These are phyloP conservation scores for Colletotrichum lentis DNA, from an alignment of 2,329 filamentous ascomycete species.

Conservation along the genomic window DNA sequence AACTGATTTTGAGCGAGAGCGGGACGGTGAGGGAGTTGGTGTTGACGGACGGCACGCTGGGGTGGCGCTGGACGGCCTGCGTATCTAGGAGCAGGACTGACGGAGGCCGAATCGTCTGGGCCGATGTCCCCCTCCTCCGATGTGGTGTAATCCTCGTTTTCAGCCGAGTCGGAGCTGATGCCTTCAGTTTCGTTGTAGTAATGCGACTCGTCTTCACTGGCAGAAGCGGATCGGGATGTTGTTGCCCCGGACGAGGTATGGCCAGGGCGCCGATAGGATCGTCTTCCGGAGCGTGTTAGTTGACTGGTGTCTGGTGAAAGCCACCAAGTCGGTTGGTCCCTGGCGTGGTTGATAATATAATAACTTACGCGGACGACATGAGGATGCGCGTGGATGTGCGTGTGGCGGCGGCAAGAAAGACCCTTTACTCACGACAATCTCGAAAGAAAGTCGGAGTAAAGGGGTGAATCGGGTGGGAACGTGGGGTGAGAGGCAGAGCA, in stretches of 20 bases:
- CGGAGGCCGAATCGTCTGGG: constrained; percentile 66
- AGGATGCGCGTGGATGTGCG: constrained; percentile 40
- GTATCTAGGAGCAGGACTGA: constrained; percentile 48
- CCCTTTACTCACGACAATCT: constrained; percentile 59
- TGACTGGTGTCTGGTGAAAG: constrained; percentile 38
- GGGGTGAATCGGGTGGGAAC: constrained; percentile 42
- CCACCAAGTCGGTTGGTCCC: constrained; percentile 34
- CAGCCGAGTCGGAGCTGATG: constrained; percentile 43
- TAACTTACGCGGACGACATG: constrained; percentile 53
- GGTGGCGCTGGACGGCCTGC: constrained; percentile 7
- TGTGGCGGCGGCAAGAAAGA: constrained; percentile 46
- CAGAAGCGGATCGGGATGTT: constrained; percentile 47
- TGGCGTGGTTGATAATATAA: constrained; percentile 36
- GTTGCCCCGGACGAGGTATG: constrained; percentile 35
- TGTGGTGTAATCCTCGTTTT: constrained; percentile 49
- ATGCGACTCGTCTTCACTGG: constrained; percentile 51
- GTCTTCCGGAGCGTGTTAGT: constrained; percentile 36
- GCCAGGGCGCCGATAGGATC: constrained; percentile 39
- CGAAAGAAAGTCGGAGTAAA: constrained; percentile 57
- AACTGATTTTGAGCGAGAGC: constrained; percentile 39
- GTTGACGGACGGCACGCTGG: constrained; percentile 13
- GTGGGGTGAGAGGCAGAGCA: constrained; percentile 27
- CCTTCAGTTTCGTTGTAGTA: constrained; percentile 48
- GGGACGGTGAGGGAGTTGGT: constrained; percentile 28
- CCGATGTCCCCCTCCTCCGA: constrained; percentile 59